Conservation (phyloP, 805 yeast species). For the Lachancea fermentati region DNA sequence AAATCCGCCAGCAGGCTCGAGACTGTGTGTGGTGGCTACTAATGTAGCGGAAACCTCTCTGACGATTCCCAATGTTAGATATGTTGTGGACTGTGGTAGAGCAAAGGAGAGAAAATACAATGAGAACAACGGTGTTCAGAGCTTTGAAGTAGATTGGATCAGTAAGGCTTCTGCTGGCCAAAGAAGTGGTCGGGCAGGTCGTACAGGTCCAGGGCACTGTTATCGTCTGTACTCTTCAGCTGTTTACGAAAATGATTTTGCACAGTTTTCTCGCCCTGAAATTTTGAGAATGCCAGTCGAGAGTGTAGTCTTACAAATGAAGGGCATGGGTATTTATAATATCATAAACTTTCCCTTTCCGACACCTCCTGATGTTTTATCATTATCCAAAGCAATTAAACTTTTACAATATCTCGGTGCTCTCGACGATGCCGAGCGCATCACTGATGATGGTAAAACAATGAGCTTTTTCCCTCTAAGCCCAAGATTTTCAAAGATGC, state of each 20-base stretch:
- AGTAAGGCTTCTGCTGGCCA: constrained; percentile 95
- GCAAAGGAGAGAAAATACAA: constrained; percentile 82
- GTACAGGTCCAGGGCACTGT: constrained; percentile 98
- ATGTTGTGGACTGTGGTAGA: constrained; percentile 94
- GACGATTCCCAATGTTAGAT: constrained; percentile 91
- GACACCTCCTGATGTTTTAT: constrained; percentile 70
- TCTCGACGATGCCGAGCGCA: constrained; percentile 42
- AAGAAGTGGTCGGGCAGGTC: constrained; percentile 95
- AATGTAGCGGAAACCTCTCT: constrained; percentile 97
- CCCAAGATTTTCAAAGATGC: constrained; percentile 88
- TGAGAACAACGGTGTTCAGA: constrained; percentile 83
- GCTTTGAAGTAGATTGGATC: constrained; percentile 86
- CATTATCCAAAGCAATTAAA: constrained; percentile 60
- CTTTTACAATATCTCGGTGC: constrained; percentile 76
- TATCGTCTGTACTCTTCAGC: constrained; percentile 92
- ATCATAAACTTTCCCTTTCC: constrained; percentile 93
- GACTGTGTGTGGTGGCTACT: constrained; percentile 92
- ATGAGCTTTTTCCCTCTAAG: constrained; percentile 91
- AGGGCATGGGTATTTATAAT: constrained; percentile 92
- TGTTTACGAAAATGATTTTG: constrained; percentile 79
- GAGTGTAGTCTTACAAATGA: constrained; percentile 92
- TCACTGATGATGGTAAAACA: constrained; percentile 75
- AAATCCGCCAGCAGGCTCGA: constrained; percentile 74
- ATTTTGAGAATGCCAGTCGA: constrained; percentile 94
- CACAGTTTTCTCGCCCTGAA: constrained; percentile 81